Percentiles rank a stretch among this genome's conserved stretches.
Evolutionary conservation across 768 basidiomycete genomes (phyloP).

Genomic region (Russula earlei): DNA sequence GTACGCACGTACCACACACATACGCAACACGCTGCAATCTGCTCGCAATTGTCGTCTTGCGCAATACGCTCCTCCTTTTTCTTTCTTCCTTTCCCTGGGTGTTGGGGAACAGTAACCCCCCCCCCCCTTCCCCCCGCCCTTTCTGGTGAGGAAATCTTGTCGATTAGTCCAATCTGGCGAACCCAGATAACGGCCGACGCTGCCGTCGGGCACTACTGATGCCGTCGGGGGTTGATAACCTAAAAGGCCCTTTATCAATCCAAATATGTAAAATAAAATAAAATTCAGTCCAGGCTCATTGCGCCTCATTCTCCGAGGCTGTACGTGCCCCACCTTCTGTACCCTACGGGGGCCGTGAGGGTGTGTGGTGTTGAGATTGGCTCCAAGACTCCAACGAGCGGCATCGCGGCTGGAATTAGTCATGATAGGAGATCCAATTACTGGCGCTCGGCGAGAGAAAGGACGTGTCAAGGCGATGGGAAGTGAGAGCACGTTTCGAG

Average conservation of each 20-base stretch:
- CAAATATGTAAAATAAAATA: background rate
- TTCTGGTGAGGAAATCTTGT: too few relatives aligned
- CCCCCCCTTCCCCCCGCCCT: too few relatives aligned
- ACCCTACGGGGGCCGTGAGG: background rate
- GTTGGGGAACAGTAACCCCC: background rate
- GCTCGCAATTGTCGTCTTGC: background rate
- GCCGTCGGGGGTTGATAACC: background rate
- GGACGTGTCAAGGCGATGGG: background rate
- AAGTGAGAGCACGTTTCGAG: background rate
- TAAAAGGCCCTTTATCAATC: background rate
- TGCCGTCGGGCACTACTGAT: background rate
- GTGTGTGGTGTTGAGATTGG: background rate
- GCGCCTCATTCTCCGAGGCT: background rate
- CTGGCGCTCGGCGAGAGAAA: background rate
- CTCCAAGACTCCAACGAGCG: background rate
- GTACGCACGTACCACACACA: slow-evolving; percentile 1
- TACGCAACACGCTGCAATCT: background rate
- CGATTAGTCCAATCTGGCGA: background rate
- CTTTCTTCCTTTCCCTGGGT: background rate
- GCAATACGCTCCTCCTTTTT: background rate
- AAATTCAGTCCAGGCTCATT: background rate
- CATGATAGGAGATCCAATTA: background rate
- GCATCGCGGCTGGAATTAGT: background rate
- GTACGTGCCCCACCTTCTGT: background rate
- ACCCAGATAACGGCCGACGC: background rate